Conservation (phyloP, 2,329 filamentous ascomycete species). For the Dactylellina sp. region DNA sequence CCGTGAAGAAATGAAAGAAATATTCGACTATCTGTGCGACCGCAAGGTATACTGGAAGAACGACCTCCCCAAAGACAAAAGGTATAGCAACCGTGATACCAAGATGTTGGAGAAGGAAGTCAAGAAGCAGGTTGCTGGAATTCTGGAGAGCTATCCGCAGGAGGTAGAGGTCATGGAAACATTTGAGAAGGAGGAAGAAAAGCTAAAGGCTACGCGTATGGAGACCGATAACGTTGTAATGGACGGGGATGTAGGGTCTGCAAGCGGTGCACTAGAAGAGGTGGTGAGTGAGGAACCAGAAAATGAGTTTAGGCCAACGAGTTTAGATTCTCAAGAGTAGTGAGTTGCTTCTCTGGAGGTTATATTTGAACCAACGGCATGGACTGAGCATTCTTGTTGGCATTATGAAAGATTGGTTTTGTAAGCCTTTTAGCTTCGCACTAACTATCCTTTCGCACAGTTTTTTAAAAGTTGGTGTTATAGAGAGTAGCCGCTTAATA, state of each 20-base stretch:
- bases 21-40: constrained; percentile 45
- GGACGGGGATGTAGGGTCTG: not conserved
- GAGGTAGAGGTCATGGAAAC: constrained; percentile 33
- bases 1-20: constrained; percentile 51
- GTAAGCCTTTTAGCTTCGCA: too few species aligned
- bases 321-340: constrained; percentile 5
- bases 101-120: constrained; percentile 49
- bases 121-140: constrained; percentile 26
- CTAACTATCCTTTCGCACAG: too few species aligned
- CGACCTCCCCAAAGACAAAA: constrained; percentile 44
- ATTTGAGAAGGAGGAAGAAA: constrained; percentile 31
- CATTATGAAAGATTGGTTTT: too few species aligned
- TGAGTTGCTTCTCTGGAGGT: too few species aligned
- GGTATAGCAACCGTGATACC: constrained; percentile 43
- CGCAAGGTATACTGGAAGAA: constrained; percentile 40
- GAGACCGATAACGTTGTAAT: not conserved
- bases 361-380: too few species aligned
- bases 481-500: too few species aligned
- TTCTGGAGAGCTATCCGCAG: constrained; percentile 28
- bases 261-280: not conserved
- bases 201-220: constrained; percentile 12
- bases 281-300: not conserved
- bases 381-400: too few species aligned
- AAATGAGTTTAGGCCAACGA: not conserved
- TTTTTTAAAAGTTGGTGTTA: too few species aligned